Conservation (phyloP, 805 yeast genomes). For the Helenozyma baotianmanensis region DNA sequence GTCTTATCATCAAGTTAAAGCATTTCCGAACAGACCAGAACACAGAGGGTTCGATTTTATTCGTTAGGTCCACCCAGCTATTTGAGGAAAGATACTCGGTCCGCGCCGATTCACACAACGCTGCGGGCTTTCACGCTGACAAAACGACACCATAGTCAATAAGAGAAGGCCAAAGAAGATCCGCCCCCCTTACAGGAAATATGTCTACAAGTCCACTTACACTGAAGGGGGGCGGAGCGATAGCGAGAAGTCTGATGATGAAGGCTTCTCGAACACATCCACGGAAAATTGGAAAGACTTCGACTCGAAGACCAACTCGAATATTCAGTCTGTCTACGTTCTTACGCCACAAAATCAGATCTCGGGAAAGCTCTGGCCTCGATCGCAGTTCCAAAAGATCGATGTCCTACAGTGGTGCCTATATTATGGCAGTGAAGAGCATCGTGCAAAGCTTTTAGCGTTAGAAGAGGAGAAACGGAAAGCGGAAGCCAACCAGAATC, state of each 20-base stretch:
- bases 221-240: slow-evolving; percentile 20
- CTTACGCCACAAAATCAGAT: slow-evolving; percentile 20
- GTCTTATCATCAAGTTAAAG: too few species aligned
- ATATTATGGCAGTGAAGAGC: slow-evolving; percentile 21
- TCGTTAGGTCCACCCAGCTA: too few species aligned
- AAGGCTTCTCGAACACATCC: slow-evolving; percentile 5
- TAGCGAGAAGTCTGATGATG: slow-evolving; percentile 6
- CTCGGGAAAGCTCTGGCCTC: slow-evolving; percentile 41
- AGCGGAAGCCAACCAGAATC: slow-evolving; percentile 9
- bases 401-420: slow-evolving; percentile 41
- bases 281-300: slow-evolving; percentile 23
- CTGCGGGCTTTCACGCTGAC: too few species aligned
- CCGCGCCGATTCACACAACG: too few species aligned
- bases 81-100: too few species aligned
- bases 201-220: slow-evolving; percentile 49
- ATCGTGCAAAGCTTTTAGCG: slow-evolving; percentile 13
- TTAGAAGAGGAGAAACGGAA: slow-evolving; percentile 7
- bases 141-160: slow-evolving; percentile 73
- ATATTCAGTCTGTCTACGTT: slow-evolving; percentile 31
- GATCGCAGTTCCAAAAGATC: slow-evolving; percentile 46
- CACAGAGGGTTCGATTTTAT: too few species aligned
- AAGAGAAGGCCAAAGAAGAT: slow-evolving; percentile 81
- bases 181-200: slow-evolving; percentile 74
- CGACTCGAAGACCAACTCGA: slow-evolving; percentile 20
- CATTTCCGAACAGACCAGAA: too few species aligned